phyloP scores from a whole-genome alignment of 305 asterid species.

The Stenogyne calaminthoides region DNA sequence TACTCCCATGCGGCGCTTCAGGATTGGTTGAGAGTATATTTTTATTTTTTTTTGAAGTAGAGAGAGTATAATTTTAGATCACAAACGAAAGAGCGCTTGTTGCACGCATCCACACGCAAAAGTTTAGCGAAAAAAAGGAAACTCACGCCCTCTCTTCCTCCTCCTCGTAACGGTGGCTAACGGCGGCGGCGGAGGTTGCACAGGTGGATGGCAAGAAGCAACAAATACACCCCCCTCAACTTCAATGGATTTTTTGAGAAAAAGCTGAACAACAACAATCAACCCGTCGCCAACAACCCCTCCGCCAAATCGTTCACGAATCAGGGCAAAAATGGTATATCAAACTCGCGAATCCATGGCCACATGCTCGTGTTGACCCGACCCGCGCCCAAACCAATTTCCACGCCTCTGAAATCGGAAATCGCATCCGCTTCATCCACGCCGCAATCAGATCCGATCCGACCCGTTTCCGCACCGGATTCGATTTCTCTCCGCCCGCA shows the following conservation, averaged over 20 bases:
- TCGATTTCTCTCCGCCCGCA: slow-evolving; percentile 64
- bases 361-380: slow-evolving; percentile 80
- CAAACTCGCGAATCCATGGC: slow-evolving; percentile 81
- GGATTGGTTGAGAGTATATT: slow-evolving; percentile 4
- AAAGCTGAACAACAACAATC: slow-evolving; percentile 43
- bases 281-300: slow-evolving; percentile 33
- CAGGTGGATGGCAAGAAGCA: slow-evolving; percentile 88
- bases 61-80: background rate
- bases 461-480: slow-evolving; percentile 38
- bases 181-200: slow-evolving; percentile 42
- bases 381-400: slow-evolving; percentile 60
- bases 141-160: background rate
- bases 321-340: slow-evolving; percentile 41
- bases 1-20: background rate
- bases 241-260: slow-evolving; percentile 76
- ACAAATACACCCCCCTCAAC: slow-evolving; percentile 74
- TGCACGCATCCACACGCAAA: slow-evolving; percentile 22
- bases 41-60: too few species aligned
- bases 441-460: slow-evolving; percentile 39
- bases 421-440: slow-evolving; percentile 27
- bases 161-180: slow-evolving; percentile 48
- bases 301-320: slow-evolving; percentile 38
- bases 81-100: background rate
- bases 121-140: background rate
- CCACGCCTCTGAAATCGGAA: slow-evolving; percentile 43